Evolutionary conservation across 805 yeast species (phyloP), one percentile per base, ranked within the genome.

Genomic region (Barnettozyma wickerhamii): DNA sequence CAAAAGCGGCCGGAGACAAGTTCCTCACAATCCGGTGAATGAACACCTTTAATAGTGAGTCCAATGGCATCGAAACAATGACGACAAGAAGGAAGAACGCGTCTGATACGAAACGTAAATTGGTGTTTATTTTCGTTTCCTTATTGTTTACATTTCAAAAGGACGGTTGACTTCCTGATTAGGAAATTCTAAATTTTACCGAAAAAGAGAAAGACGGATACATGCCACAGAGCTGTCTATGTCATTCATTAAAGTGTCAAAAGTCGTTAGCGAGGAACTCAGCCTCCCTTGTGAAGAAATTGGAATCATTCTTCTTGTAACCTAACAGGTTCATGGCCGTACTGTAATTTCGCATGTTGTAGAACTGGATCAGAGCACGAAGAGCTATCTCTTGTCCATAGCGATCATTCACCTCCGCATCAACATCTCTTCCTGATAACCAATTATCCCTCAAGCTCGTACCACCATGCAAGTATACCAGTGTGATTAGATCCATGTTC

Each of bases 401-500:
- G 1, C 95, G 83, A 50, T 81, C 83, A 41, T 77, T 78, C 42
- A 86, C 67, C 47, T 87, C 90, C 15, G 78, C 80, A 21, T 84
- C 83, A 19, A 85, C 67, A 58, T 88, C 95, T 43, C 77, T 74
- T 0, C 95, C 95, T 13, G 80, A 81, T 21, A 91, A 71, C 98
- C 98, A 91, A 46, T 81, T 82, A 57, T 91, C 99, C 45, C 79
- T 73, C 35, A 91, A 60, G 14, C 80, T 77, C 29, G 89, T 66
- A 50, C 79, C 76, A 52, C 86, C 76, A 55, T 88, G 80, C 20
- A 93, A 59, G 53, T 84, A 91, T 3, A 91, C 89, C 45, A 86
- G 81, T 0, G 96, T 87, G 5, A 91, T 85, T 34, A 93, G 68
- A 49, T 90, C 96, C 97, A 93, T 91, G 58, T 91, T 93, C 47